Evolutionary conservation across 1,284 basidiomycete species (phyloP), one percentile per base, ranked within the genome.

Genomic region (Taiwanofungus camphoratus): DNA sequence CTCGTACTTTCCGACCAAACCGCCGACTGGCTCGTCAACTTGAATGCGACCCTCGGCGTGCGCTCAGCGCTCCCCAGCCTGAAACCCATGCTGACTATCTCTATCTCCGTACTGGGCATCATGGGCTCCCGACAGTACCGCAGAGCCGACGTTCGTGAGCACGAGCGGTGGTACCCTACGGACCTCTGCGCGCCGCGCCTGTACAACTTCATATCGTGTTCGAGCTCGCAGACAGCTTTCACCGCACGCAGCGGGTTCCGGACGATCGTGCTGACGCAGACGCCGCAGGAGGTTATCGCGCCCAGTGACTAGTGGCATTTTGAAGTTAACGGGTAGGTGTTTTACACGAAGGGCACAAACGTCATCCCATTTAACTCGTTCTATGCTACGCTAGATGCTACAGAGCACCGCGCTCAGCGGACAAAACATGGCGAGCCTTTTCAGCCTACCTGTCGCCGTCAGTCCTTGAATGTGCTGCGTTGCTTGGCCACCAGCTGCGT

Each of bases 291-390:
- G 20, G 54, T 76, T 12, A 76, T 79, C 46, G 77, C 69, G 0
- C 75, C 76, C 0, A 76, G 75, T 3, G 75, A 79, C 50, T 70
- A 77, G 52, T 79, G 74, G 69, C 74, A 77, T 58, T 78, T 79
- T 52, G 66, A 71, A 47, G 64, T 79, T 45, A 78, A 79, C 42
- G 76, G 76, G 7, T 69, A 70, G 52, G 66, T 67, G 12, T 77
- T 79, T 52, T 79, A 76, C 48, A 69, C 67, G 41, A 63, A 70
- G 15, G 76, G 77, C 3, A 76, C 73, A 15, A 79, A 78, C 47
- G 69, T 77, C 51, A 77, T 79, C 42, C 77, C 77, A 1, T 77
- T 77, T 48, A 76, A 79, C 58, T 72, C 73, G 12, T 79, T 79
- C 55, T 78, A 79, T 48, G 58, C 74, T 77, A 1, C 60, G 70